Conservation (phyloP, 495 filamentous ascomycete species). For the Apodospora peruviana region DNA sequence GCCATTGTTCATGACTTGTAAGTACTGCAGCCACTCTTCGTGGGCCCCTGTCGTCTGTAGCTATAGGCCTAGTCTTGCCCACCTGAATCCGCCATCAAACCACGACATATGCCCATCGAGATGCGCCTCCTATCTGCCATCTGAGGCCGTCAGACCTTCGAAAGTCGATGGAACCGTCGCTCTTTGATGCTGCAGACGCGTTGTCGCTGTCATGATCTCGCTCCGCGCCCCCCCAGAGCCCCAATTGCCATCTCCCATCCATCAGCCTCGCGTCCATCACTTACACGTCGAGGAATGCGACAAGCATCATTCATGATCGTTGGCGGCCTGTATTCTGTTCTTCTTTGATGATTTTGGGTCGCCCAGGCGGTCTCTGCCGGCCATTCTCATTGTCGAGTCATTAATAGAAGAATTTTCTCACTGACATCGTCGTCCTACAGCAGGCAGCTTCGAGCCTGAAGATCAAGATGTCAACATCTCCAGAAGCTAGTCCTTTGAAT, state of each 20-base stretch:
- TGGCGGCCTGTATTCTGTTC: constrained; percentile 8
- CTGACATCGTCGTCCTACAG: constrained; percentile 44
- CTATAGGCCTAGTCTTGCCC: constrained; percentile 27
- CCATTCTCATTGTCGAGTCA: constrained; percentile 15
- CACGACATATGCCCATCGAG: constrained; percentile 34
- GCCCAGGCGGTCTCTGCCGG: constrained; percentile 27
- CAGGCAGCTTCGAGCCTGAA: constrained; percentile 33
- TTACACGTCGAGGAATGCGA: constrained; percentile 39
- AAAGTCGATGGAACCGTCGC: constrained; percentile 28
- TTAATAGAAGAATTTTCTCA: constrained; percentile 17
- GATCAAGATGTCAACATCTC: constrained; percentile 46
- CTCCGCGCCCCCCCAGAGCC: constrained; percentile 17
- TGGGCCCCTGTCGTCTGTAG: constrained; percentile 10
- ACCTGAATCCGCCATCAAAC: constrained; percentile 37
- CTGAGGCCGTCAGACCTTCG: constrained; percentile 22
- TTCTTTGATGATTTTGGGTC: constrained; percentile 30
- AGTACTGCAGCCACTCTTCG: constrained; percentile 20
- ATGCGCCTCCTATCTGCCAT: constrained; percentile 21
- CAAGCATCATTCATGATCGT: constrained; percentile 30
- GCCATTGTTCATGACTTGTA: constrained; percentile 32
- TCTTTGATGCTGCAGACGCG: constrained; percentile 22
- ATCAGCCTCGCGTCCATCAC: constrained; percentile 41
- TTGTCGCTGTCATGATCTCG: constrained; percentile 8
- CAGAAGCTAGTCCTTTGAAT: constrained; percentile 39
- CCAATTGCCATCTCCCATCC: constrained; percentile 37